Conservation (phyloP, 305 asterid genomes). For the Fraxinus greggii region DNA sequence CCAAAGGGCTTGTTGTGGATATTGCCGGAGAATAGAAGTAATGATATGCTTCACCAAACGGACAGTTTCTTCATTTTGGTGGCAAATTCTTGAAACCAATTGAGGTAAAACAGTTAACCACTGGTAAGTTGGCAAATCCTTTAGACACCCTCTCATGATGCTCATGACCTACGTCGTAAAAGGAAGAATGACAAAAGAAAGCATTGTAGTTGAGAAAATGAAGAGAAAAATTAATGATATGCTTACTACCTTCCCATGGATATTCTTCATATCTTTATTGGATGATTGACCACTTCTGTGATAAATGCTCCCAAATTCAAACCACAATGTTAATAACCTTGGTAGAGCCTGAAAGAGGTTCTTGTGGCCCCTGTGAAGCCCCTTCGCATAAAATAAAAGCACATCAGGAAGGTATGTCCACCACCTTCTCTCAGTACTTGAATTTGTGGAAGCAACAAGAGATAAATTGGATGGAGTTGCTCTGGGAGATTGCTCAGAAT, state of each 20-base stretch:
- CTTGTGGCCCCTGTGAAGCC: slow-evolving; percentile 91
- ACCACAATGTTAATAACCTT: slow-evolving; percentile 90
- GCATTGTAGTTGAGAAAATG: slow-evolving; percentile 7
- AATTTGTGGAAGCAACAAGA: slow-evolving; percentile 45
- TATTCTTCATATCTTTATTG: slow-evolving; percentile 63
- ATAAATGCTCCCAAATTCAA: slow-evolving; percentile 79
- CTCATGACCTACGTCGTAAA: slow-evolving; percentile 60
- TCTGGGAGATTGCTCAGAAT: slow-evolving; percentile 50
- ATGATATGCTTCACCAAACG: slow-evolving; percentile 80
- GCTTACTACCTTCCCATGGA: slow-evolving; percentile 63
- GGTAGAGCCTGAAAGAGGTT: slow-evolving; percentile 98
- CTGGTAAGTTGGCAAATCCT: slow-evolving; percentile 91
- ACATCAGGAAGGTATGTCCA: slow-evolving; percentile 91
- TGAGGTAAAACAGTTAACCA: slow-evolving; percentile 97
- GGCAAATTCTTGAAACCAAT: slow-evolving; percentile 96
- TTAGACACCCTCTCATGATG: slow-evolving; percentile 90
- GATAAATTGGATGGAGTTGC: slow-evolving; percentile 47
- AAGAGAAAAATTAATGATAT: slow-evolving; percentile 19
- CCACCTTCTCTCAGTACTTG: slow-evolving; percentile 71
- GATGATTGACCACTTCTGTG: slow-evolving; percentile 52
- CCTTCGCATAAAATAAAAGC: slow-evolving; percentile 82
- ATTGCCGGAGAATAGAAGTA: slow-evolving; percentile 77
- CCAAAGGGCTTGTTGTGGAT: slow-evolving; percentile 99
- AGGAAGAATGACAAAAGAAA: slow-evolving; percentile 16
- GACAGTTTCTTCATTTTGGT: slow-evolving; percentile 87